Conservation (phyloP, 495 filamentous ascomycete species). For the Penicillium paxilli region DNA sequence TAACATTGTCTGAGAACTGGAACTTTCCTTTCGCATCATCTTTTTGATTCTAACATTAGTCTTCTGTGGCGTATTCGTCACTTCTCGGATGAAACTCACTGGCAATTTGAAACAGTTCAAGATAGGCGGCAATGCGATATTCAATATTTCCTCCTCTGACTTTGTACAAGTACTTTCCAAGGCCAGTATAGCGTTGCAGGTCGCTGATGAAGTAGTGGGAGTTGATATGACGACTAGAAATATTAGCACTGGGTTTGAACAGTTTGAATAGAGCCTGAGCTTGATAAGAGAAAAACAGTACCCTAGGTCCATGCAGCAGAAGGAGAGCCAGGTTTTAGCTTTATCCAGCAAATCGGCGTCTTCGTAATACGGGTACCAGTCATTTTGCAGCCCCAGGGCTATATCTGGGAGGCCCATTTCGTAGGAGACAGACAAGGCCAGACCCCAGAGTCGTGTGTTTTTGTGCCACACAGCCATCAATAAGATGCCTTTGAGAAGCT, state of each 20-base stretch:
- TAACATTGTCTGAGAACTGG: background rate
- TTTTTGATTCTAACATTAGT: background rate
- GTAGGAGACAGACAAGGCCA: background rate
- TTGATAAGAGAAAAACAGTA: background rate
- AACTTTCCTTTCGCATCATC: background rate
- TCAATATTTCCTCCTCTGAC: background rate
- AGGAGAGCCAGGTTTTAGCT: background rate
- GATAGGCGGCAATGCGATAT: background rate
- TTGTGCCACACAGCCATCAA: background rate
- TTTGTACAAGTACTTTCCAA: background rate
- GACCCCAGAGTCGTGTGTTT: background rate
- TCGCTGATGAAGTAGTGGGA: background rate
- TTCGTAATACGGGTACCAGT: background rate
- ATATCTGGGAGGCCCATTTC: background rate
- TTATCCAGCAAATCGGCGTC: background rate
- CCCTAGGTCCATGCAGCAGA: background rate
- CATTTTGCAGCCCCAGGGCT: background rate
- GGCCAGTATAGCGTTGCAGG: background rate
- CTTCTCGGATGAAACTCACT: background rate
- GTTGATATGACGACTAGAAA: background rate
- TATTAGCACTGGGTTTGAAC: background rate
- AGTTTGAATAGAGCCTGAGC: background rate
- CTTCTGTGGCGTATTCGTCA: background rate
- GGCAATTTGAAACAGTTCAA: background rate
- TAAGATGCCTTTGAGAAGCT: background rate